Evolutionary conservation across 495 filamentous ascomycete genomes (phyloP).

Genomic region (Xylaria sp.): DNA sequence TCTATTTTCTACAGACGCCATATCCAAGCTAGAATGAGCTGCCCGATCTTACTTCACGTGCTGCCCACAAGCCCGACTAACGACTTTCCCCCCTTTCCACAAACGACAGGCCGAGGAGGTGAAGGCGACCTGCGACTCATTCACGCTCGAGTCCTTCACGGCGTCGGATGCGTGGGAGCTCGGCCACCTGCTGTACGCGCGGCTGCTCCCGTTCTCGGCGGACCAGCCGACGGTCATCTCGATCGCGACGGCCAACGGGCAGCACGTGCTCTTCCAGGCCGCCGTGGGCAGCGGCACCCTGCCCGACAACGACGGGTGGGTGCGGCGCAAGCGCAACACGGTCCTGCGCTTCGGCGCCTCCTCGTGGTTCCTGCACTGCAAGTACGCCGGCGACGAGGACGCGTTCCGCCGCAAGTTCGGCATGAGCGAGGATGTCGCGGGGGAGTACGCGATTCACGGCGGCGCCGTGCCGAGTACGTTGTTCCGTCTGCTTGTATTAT

Average conservation of each 20-base stretch:
- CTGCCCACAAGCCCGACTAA: not conserved
- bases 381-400: conserved; percentile 63
- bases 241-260: conserved; percentile 64
- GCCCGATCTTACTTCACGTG: too few relatives aligned
- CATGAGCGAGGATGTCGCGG: conserved; percentile 57
- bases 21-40: too few relatives aligned
- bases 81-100: not conserved
- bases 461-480: conserved; percentile 66
- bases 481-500: not conserved
- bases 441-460: conserved; percentile 76
- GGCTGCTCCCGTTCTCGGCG: conserved; percentile 58
- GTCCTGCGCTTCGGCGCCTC: conserved; percentile 73
- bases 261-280: conserved; percentile 60
- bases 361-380: conserved; percentile 70
- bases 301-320: conserved; percentile 69
- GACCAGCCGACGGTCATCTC: conserved; percentile 65
- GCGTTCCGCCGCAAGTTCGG: conserved; percentile 65
- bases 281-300: conserved; percentile 59
- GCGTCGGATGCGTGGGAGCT: conserved; percentile 70
- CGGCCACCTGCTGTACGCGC: conserved; percentile 66
- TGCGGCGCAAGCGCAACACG: conserved; percentile 62
- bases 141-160: conserved; percentile 69
- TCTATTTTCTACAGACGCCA: too few relatives aligned
- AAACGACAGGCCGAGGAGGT: conserved; percentile 54
- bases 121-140: conserved; percentile 56